Base-by-base conservation (phyloP, 495 filamentous ascomycete genomes). In the Trichoderma virens region DNA sequence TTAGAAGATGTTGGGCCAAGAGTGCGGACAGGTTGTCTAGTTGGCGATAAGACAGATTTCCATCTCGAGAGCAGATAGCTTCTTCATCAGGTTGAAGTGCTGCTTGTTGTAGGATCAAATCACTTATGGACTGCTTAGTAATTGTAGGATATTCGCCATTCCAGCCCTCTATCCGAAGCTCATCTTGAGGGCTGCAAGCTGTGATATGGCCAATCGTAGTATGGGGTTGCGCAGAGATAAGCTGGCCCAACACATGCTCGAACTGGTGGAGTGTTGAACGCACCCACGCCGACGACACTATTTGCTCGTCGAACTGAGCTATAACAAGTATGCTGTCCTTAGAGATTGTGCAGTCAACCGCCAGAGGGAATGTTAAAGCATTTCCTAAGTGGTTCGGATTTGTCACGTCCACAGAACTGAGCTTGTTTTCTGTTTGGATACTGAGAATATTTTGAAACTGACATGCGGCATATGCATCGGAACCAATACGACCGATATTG, bases 381-480 rank as follows among this genome's bases (percentile, higher is more conserved):
- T 13, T 39, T 11, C n/a, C n/a, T n/a, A n/a, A n/a, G n/a, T 39
- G 38, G 38, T 39, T 39, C 16, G 38, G 38, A 39, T n/a, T n/a
- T n/a, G n/a, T 11, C 38, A 39, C 38, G 2, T 39, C 38, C 2
- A 39, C 38, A 39, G 38, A 39, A 39, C 38, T n/a, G n/a, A 39
- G 7, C 38, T 20, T 56, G 51, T 7, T 56, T 9, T 23, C 2
- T 20, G 11, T 30, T 6, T 85, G 79, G 34, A 86, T 80, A n/a
- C 80, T 76, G 25, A 86, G 69, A 8, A 83, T 74, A 62, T 79
- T 85, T 11, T 78, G 75, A 38, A 83, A 81, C 34, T 83, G 80
- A 59, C 83, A 85, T 27, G 83, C 83, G 66, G 76, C 71, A 32
- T 77, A 74, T 11, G 83, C 76, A 67, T 85, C 82, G 6, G 70